Conservation (phyloP, 2,329 filamentous ascomycete genomes). For the Paraphaeosphaeria sporulosa region DNA sequence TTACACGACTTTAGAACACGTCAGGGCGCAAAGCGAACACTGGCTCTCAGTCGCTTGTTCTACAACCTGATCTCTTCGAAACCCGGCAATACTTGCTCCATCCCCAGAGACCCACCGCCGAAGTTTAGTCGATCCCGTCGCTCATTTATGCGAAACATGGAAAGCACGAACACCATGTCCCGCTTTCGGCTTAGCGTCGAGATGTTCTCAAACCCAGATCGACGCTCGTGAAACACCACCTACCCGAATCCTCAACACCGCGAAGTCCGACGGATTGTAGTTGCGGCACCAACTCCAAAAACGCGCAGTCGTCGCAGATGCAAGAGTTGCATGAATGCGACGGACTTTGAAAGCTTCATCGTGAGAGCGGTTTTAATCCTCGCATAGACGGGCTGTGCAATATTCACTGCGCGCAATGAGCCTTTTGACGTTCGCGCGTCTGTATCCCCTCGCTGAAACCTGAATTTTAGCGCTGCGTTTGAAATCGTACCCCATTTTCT, state of each 20-base stretch:
- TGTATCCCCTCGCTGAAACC: background rate
- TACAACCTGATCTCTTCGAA: background rate
- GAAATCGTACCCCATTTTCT: background rate
- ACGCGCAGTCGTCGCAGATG: background rate
- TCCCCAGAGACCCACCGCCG: background rate
- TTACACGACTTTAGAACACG: background rate
- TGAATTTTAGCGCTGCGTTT: conserved; percentile 9
- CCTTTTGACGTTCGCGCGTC: background rate
- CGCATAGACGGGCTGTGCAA: background rate
- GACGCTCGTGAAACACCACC: conserved; percentile 10
- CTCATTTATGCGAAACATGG: conserved; percentile 5
- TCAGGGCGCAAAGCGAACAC: background rate
- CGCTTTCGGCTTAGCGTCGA: background rate
- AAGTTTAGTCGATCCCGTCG: conserved; percentile 4
- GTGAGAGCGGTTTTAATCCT: background rate
- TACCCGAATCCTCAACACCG: background rate
- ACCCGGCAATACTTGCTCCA: too few relatives aligned
- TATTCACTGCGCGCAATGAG: background rate
- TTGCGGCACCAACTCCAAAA: background rate
- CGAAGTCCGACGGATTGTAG: conserved; percentile 1
- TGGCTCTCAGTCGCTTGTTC: background rate
- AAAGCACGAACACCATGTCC: background rate
- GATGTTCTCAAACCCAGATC: conserved; percentile 9
- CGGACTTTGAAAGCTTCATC: conserved; percentile 2
- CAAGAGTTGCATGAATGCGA: background rate